Evolutionary conservation across 2,329 filamentous ascomycete species (phyloP).

Genomic region (Thelonectria blattea): DNA sequence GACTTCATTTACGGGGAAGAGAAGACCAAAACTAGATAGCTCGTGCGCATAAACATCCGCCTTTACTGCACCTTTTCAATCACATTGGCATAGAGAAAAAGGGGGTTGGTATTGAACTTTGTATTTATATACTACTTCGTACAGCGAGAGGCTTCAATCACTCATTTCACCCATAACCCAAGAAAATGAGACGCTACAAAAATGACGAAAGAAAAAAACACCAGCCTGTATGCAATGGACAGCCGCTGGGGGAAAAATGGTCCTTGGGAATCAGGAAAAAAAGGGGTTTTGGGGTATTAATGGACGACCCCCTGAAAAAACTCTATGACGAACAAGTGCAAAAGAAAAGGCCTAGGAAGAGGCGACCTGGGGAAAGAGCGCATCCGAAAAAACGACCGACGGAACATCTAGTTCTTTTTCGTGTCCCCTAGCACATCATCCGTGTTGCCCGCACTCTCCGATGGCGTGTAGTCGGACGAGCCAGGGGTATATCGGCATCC

Average conservation of each 20-base stretch:
- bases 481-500: slow-evolving; percentile 50
- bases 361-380: slow-evolving; percentile 14
- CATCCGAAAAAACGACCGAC: slow-evolving; percentile 7
- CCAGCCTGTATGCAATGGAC: slow-evolving; percentile 17
- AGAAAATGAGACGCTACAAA: slow-evolving; percentile 18
- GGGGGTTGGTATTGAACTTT: slow-evolving; percentile 18
- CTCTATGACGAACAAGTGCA: slow-evolving; percentile 12
- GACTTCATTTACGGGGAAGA: slow-evolving; percentile 72
- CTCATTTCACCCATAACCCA: slow-evolving; percentile 18
- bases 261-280: not conserved
- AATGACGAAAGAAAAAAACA: slow-evolving; percentile 19
- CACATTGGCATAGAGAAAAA: slow-evolving; percentile 10
- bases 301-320: slow-evolving; percentile 19
- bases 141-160: slow-evolving; percentile 10
- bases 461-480: slow-evolving; percentile 35
- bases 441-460: slow-evolving; percentile 28
- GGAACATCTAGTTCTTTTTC: slow-evolving; percentile 29
- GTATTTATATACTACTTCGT: slow-evolving; percentile 27
- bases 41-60: too few species aligned
- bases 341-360: slow-evolving; percentile 8
- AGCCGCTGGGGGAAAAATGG: not conserved
- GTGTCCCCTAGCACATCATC: slow-evolving; percentile 34
- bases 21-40: too few species aligned
- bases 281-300: slow-evolving; percentile 16
- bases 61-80: not conserved